A percentile compares a stretch with the other conserved stretches of the same genome.
These are phyloP conservation scores for Wallacemonas sp. DNA, from an alignment of 208 protist species.

Conservation along the genomic window DNA sequence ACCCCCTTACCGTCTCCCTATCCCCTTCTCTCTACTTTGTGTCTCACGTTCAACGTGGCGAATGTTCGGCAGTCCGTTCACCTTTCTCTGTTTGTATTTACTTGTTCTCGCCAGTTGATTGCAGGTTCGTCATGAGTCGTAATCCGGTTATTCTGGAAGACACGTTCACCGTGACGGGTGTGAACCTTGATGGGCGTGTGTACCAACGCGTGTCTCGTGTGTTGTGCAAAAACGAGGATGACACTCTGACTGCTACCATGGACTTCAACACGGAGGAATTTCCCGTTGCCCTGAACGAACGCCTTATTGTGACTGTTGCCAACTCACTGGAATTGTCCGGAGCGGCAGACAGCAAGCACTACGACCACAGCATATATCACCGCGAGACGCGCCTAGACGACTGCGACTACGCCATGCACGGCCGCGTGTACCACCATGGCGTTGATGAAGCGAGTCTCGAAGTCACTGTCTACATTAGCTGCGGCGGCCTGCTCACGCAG, in stretches of 20 bases:
- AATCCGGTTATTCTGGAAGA: slow-evolving; percentile 89
- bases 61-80: too few species aligned
- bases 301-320: slow-evolving; percentile 93
- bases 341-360: slow-evolving; percentile 73
- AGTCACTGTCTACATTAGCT: slow-evolving; percentile 95
- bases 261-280: slow-evolving; percentile 98
- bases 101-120: too few species aligned
- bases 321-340: slow-evolving; percentile 91
- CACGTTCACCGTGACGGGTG: slow-evolving; percentile 81
- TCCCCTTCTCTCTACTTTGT: too few species aligned
- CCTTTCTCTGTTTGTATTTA: too few species aligned
- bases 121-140: slow-evolving; percentile 57
- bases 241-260: slow-evolving; percentile 66
- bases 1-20: too few species aligned
- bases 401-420: slow-evolving; percentile 98
- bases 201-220: slow-evolving; percentile 88
- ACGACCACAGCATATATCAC: slow-evolving; percentile 91
- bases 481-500: slow-evolving; percentile 96
- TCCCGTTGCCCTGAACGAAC: slow-evolving; percentile 90
- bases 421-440: slow-evolving; percentile 94
- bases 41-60: too few species aligned
- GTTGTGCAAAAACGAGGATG: slow-evolving; percentile 77
- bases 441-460: slow-evolving; percentile 86
- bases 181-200: slow-evolving; percentile 78
- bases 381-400: slow-evolving; percentile 91